Conservation (phyloP, 2,329 filamentous ascomycete species). For the Trichoderma cornu-damae region DNA sequence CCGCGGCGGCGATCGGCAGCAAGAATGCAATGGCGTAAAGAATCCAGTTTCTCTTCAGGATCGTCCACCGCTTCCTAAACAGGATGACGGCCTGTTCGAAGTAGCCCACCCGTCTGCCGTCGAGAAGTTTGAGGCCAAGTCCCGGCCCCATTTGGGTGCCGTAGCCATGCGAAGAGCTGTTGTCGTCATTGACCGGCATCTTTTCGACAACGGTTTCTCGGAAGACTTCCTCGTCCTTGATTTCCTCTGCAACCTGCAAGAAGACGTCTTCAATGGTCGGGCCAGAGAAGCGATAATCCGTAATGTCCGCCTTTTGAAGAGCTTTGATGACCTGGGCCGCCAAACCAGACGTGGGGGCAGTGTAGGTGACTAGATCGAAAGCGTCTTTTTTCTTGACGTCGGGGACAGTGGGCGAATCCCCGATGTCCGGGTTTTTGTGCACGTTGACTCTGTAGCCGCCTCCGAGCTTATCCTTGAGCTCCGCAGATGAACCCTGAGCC, state of each 20-base stretch:
- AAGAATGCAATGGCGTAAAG: conserved; percentile 70
- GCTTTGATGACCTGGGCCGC: conserved; percentile 66
- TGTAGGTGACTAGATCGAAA: conserved; percentile 69
- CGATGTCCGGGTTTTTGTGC: conserved; percentile 51
- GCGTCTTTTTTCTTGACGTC: conserved; percentile 54
- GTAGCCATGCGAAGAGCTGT: conserved; percentile 24
- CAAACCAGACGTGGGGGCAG: conserved; percentile 61
- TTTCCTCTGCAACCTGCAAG: conserved; percentile 76
- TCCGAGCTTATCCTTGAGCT: conserved; percentile 75
- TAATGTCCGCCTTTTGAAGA: conserved; percentile 61
- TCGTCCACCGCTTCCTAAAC: conserved; percentile 70
- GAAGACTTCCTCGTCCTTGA: conserved; percentile 49
- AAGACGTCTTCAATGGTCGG: conserved; percentile 94
- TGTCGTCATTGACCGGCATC: conserved; percentile 23
- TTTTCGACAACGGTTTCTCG: conserved; percentile 22
- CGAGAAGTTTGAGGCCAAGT: conserved; percentile 52
- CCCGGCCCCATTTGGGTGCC: conserved; percentile 22
- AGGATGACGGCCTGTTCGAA: conserved; percentile 66
- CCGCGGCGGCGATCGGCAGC: conserved; percentile 74
- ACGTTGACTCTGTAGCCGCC: conserved; percentile 81
- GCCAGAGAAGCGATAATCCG: conserved; percentile 78
- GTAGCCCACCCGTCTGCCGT: conserved; percentile 66
- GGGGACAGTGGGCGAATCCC: conserved; percentile 46
- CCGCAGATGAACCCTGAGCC: conserved; percentile 77
- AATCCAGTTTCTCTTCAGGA: conserved; percentile 72